These are phyloP conservation scores for Colletotrichum paranaense DNA, from an alignment of 2,329 filamentous ascomycete species.

Conservation along the genomic window DNA sequence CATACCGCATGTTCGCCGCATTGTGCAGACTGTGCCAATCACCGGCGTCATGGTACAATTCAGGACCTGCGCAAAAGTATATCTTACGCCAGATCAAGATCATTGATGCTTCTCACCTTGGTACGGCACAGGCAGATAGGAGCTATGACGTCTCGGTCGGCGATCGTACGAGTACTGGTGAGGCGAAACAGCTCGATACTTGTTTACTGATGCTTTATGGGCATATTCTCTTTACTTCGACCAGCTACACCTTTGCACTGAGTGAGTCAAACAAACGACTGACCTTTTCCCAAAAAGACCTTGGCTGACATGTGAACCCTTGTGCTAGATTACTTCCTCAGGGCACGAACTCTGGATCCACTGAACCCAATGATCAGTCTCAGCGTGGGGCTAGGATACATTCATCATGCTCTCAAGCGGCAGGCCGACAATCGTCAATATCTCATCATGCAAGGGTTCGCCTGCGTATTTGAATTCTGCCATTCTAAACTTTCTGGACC, in stretches of 20 bases:
- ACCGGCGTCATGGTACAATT: conserved; percentile 79
- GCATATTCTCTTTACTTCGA: conserved; percentile 87
- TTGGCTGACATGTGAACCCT: background rate
- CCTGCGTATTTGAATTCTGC: conserved; percentile 83
- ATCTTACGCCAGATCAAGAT: conserved; percentile 91
- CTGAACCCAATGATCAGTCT: conserved; percentile 83
- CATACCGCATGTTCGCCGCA: conserved; percentile 84
- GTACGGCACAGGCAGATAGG: conserved; percentile 21
- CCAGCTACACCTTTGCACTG: conserved; percentile 84
- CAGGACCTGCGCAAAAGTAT: conserved; percentile 88
- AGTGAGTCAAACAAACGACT: conserved; percentile 58
- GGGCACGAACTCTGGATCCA: conserved; percentile 79
- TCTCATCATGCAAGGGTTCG: conserved; percentile 84
- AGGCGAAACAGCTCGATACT: conserved; percentile 71
- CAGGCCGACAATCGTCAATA: conserved; percentile 92
- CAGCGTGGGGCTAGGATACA: conserved; percentile 83
- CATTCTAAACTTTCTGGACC: conserved; percentile 58
- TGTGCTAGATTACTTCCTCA: conserved; percentile 79
- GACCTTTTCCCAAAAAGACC: background rate
- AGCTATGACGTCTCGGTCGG: conserved; percentile 47
- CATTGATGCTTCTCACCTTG: conserved; percentile 74
- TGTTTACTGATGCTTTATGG: conserved; percentile 89
- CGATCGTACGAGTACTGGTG: conserved; percentile 37
- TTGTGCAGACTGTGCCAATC: conserved; percentile 82
- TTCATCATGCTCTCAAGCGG: conserved; percentile 89